phyloP scores from a whole-genome alignment of 78 protist genomes.

The Protostelium mycophagum region DNA sequence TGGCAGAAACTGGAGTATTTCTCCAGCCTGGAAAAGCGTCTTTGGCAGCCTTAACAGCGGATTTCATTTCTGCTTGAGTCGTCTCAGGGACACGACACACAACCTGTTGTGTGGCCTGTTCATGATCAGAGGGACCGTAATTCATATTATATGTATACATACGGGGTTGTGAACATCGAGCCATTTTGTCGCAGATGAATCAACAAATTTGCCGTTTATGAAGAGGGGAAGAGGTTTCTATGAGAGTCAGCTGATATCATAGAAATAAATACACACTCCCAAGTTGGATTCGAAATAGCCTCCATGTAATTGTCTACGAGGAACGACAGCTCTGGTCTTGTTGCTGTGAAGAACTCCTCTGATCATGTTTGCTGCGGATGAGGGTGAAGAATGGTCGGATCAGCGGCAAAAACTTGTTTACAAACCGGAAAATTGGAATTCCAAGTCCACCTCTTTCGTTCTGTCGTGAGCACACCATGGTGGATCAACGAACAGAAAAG shows the following conservation, averaged over 20 bases:
- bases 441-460: too few relatives aligned
- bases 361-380: too few relatives aligned
- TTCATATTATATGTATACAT: neutral
- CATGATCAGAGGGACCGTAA: neutral
- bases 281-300: neutral
- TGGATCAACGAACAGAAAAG: too few relatives aligned
- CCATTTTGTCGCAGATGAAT: slow-evolving; percentile 73
- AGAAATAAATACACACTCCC: neutral
- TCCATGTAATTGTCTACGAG: neutral
- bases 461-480: too few relatives aligned
- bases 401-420: too few relatives aligned
- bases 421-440: too few relatives aligned
- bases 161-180: slow-evolving; percentile 86
- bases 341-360: too few relatives aligned
- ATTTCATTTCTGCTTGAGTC: slow-evolving; percentile 80
- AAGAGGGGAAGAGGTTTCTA: slow-evolving; percentile 44
- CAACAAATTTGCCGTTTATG: slow-evolving; percentile 84
- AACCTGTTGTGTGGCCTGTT: slow-evolving; percentile 76
- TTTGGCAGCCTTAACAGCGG: slow-evolving; percentile 78
- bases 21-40: slow-evolving; percentile 84
- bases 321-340: neutral
- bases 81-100: slow-evolving; percentile 70
- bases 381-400: too few relatives aligned
- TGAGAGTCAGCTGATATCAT: neutral
- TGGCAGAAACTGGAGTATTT: slow-evolving; percentile 65